These are phyloP conservation scores for Epichloe sibirici DNA, from an alignment of 2,329 filamentous ascomycete species.

Conservation along the genomic window DNA sequence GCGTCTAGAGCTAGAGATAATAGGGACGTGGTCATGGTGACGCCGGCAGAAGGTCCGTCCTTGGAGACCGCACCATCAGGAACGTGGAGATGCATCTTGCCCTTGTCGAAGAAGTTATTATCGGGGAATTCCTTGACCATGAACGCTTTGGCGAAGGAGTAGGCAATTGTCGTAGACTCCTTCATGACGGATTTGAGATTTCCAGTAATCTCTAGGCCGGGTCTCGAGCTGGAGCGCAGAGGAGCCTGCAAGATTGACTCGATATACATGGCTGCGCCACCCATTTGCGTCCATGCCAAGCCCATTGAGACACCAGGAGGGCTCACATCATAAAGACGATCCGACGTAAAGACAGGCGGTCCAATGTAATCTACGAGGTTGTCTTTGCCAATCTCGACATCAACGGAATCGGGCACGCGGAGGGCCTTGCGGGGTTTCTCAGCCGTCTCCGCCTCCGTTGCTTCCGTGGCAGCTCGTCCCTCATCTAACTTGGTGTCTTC, in stretches of 20 bases:
- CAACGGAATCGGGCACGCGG: constrained; percentile 74
- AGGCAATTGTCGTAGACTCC: constrained; percentile 88
- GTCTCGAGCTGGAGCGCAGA: constrained; percentile 59
- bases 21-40: constrained; percentile 95
- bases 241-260: constrained; percentile 88
- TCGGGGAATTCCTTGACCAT: constrained; percentile 76
- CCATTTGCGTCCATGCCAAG: constrained; percentile 94
- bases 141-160: constrained; percentile 86
- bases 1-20: constrained; percentile 73
- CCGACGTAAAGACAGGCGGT: constrained; percentile 87
- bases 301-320: constrained; percentile 96
- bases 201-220: constrained; percentile 80
- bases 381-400: constrained; percentile 75
- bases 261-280: constrained; percentile 90
- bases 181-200: constrained; percentile 98
- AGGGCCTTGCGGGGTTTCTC: constrained; percentile 64
- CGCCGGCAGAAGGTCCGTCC: constrained; percentile 84
- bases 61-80: constrained; percentile 94
- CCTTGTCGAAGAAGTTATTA: constrained; percentile 94
- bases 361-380: constrained; percentile 96
- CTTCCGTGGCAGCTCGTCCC: constrained; percentile 17
- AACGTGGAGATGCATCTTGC: constrained; percentile 88
- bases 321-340: constrained; percentile 86
- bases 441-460: constrained; percentile 32
- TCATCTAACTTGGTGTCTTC: constrained; percentile 12